Conservation (phyloP, 371 early-diverging fungal genomes). For the Basidiobolus meristosporus region DNA sequence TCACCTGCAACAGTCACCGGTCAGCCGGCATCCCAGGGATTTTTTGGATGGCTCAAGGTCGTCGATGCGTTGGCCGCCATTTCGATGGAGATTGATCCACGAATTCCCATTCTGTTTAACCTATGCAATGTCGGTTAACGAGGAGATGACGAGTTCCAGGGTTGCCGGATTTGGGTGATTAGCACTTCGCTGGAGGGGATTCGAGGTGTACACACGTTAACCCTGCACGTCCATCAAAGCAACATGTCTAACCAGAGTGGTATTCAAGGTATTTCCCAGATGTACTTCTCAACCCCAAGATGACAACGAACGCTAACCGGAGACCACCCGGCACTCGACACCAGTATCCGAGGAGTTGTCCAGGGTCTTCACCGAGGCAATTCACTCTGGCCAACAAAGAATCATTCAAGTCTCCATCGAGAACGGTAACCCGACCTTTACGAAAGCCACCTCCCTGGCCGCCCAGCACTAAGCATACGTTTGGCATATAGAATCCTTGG, state of each 20-base stretch:
- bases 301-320: not conserved
- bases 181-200: too few species aligned
- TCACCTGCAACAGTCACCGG: too few species aligned
- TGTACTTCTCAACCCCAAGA: not conserved
- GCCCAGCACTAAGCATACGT: not conserved
- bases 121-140: too few species aligned
- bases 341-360: slow-evolving; percentile 5
- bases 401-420: slow-evolving; percentile 5
- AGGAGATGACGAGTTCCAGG: too few species aligned
- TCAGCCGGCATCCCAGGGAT: too few species aligned
- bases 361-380: slow-evolving; percentile 2
- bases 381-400: not conserved
- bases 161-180: too few species aligned
- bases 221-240: too few species aligned
- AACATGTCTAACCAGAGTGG: slow-evolving; percentile 5
- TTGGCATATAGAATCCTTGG: slow-evolving; percentile 2
- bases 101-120: too few species aligned
- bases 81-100: too few species aligned
- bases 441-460: not conserved
- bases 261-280: slow-evolving; percentile 2
- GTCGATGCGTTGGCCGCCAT: too few species aligned
- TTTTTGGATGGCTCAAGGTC: too few species aligned
- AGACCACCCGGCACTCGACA: slow-evolving; percentile 6
- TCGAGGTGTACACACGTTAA: too few species aligned
- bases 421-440: slow-evolving; percentile 1